A percentile compares a stretch with the other conserved stretches of the same genome.
phyloP scores from a whole-genome alignment of 495 filamentous ascomycete genomes.

The Extremus antarcticus region DNA sequence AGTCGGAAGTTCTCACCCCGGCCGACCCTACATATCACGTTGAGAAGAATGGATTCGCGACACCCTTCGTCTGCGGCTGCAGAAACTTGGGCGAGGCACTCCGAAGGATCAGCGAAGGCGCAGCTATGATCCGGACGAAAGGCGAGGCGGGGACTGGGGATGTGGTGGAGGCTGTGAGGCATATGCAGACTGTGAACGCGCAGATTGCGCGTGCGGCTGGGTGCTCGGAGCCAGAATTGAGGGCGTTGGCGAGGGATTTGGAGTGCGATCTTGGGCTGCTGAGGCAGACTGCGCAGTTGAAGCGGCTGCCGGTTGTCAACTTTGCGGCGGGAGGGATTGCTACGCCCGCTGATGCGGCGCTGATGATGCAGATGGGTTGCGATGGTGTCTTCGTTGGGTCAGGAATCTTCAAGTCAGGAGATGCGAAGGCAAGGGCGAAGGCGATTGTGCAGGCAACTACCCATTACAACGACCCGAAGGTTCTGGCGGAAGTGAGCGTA shows the following conservation, averaged over 20 bases:
- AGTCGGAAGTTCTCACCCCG: conserved; percentile 92
- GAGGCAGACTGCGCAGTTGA: conserved; percentile 74
- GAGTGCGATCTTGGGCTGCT: conserved; percentile 65
- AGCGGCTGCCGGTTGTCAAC: conserved; percentile 89
- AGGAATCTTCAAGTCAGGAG: conserved; percentile 93
- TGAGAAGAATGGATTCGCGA: conserved; percentile 69
- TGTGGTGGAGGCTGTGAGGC: conserved; percentile 90
- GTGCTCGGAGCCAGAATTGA: conserved; percentile 55
- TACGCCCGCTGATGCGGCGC: conserved; percentile 88
- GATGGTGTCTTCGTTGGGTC: conserved; percentile 96
- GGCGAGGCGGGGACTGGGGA: conserved; percentile 98
- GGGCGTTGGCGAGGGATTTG: conserved; percentile 70
- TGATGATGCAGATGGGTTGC: conserved; percentile 99
- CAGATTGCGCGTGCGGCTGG: conserved; percentile 66
- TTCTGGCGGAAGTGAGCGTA: conserved; percentile 75
- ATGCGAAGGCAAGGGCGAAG: conserved; percentile 74
- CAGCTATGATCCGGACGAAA: conserved; percentile 98
- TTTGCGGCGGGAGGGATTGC: conserved; percentile 96
- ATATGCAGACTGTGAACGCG: conserved; percentile 81
- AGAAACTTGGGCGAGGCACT: conserved; percentile 91
- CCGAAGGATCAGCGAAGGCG: conserved; percentile 82
- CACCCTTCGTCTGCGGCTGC: conserved; percentile 95
- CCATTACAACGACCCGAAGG: conserved; percentile 74
- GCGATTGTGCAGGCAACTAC: conserved; percentile 93
- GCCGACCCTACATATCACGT: conserved; percentile 88